phyloP scores from a whole-genome alignment of 768 basidiomycete species.

The Phaeolepiota aurea region DNA sequence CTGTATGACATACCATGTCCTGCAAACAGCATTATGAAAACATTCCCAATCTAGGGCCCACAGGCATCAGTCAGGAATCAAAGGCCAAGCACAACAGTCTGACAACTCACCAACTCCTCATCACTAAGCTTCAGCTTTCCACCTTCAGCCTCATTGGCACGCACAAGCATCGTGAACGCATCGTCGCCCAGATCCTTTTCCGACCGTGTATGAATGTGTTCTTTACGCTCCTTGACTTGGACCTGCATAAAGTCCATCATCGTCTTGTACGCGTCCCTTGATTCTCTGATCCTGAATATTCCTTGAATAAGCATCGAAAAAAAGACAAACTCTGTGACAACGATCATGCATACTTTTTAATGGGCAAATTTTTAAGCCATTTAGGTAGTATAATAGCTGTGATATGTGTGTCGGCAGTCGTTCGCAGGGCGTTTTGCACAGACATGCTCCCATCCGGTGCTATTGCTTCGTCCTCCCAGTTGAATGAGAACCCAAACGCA shows the following conservation, averaged over 20 bases:
- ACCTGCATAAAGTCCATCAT: background rate
- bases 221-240: background rate
- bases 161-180: conserved; percentile 19
- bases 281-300: background rate
- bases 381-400: background rate
- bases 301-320: no score
- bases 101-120: conserved; percentile 14
- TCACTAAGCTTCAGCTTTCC: conserved; percentile 30
- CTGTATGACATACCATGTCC: conserved; percentile 3
- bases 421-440: conserved; percentile 8
- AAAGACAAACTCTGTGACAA: no score
- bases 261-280: background rate
- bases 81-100: background rate
- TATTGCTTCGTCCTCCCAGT: conserved; percentile 1
- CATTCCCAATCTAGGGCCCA: background rate
- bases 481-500: conserved; percentile 7
- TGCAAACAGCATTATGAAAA: conserved; percentile 2
- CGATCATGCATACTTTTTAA: background rate
- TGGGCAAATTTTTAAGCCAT: background rate
- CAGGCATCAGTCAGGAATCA: background rate
- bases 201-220: background rate
- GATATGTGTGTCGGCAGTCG: background rate
- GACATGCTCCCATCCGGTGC: conserved; percentile 4
- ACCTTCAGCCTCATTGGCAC: conserved; percentile 35
- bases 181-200: background rate